Conservation (phyloP, 2,329 filamentous ascomycete species). For the Epichloe uncinata region DNA sequence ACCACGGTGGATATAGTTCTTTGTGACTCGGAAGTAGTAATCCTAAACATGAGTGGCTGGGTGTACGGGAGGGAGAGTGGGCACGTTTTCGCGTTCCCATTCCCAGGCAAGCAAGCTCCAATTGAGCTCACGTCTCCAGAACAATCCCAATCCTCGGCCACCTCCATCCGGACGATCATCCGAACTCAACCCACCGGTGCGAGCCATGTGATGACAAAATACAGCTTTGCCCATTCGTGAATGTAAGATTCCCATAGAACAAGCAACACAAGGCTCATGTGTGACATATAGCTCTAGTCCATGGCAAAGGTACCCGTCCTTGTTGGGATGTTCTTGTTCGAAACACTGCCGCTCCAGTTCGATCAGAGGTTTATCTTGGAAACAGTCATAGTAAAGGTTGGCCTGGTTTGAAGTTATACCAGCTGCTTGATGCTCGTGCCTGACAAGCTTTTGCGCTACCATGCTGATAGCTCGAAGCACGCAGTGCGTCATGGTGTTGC, state of each 20-base stretch:
- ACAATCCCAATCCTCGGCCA: conserved; percentile 51
- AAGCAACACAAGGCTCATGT: conserved; percentile 93
- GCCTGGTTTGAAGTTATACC: conserved; percentile 21
- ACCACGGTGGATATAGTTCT: conserved; percentile 16
- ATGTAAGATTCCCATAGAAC: conserved; percentile 90
- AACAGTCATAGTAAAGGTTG: conserved; percentile 45
- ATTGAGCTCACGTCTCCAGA: conserved; percentile 67
- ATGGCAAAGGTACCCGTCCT: conserved; percentile 85
- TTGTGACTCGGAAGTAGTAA: conserved; percentile 27
- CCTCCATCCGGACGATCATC: conserved; percentile 50
- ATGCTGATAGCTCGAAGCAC: conserved; percentile 71
- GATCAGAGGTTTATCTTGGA: conserved; percentile 57
- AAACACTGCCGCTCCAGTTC: conserved; percentile 51
- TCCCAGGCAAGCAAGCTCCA: conserved; percentile 79
- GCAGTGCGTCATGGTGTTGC: conserved; percentile 67
- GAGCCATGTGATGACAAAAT: conserved; percentile 65
- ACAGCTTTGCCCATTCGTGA: conserved; percentile 81
- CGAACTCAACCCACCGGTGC: conserved; percentile 71
- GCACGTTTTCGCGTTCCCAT: conserved; percentile 40
- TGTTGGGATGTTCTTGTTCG: conserved; percentile 48
- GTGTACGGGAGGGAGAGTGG: conserved; percentile 28
- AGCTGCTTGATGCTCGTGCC: conserved; percentile 35
- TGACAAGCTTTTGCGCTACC: conserved; percentile 56
- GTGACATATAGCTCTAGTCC: conserved; percentile 88
- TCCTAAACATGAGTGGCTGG: conserved; percentile 37